phyloP scores from a whole-genome alignment of 2,329 filamentous ascomycete genomes.

The Alternaria gansuensis region DNA sequence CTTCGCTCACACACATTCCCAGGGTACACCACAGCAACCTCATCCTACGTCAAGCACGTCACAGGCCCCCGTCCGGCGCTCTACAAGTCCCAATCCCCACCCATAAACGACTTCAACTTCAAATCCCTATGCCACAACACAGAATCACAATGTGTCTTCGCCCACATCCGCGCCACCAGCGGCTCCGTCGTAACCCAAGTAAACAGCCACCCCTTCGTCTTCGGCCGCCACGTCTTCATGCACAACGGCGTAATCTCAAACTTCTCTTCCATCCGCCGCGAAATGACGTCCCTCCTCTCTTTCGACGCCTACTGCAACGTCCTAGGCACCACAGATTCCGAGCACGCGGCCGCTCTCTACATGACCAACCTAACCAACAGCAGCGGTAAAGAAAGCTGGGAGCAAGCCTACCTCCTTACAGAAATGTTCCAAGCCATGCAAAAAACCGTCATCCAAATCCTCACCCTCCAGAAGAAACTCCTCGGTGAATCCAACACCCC shows the following conservation, averaged over 20 bases:
- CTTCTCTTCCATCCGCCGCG: slow-evolving; percentile 59
- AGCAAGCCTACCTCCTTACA: slow-evolving; percentile 53
- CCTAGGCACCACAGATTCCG: slow-evolving; percentile 62
- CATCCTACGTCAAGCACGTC: slow-evolving; percentile 52
- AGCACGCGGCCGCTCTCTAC: slow-evolving; percentile 62
- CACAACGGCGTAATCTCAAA: slow-evolving; percentile 63
- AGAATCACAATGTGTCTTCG: slow-evolving; percentile 60
- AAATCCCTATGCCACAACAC: slow-evolving; percentile 62
- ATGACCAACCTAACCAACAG: slow-evolving; percentile 57
- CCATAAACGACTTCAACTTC: slow-evolving; percentile 64
- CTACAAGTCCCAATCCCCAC: slow-evolving; percentile 63
- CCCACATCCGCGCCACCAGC: slow-evolving; percentile 63
- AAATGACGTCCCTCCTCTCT: slow-evolving; percentile 57
- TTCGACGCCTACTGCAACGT: slow-evolving; percentile 61
- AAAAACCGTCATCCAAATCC: slow-evolving; percentile 58
- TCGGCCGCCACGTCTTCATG: slow-evolving; percentile 65
- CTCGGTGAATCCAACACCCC: slow-evolving; percentile 54
- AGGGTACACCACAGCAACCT: slow-evolving; percentile 59
- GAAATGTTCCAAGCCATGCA: slow-evolving; percentile 59
- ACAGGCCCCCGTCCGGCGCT: slow-evolving; percentile 58
- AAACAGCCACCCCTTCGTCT: slow-evolving; percentile 66
- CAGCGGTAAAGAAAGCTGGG: slow-evolving; percentile 53
- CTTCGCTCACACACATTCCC: slow-evolving; percentile 11
- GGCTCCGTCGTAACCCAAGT: slow-evolving; percentile 59
- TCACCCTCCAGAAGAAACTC: slow-evolving; percentile 56